Evolutionary conservation across 352 stramenopile genomes (phyloP), one percentile per base, ranked within the genome.

Genomic region (Blastocystis hominis): DNA sequence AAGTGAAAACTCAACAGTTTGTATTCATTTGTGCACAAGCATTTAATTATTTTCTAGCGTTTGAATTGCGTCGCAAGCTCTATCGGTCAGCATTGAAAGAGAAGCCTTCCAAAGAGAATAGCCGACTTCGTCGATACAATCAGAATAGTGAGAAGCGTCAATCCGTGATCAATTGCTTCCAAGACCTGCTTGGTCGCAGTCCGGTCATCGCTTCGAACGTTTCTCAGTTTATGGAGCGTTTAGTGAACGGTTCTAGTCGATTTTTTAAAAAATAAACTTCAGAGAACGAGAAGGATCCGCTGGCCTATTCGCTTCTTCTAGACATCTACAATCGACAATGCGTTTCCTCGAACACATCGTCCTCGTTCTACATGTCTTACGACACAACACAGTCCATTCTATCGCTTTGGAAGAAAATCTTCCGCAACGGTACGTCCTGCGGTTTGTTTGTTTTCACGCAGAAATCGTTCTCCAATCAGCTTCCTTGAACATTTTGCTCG

Each of bases 271-370:
- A 3, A 15, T 72, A 9, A 72, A 1, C 30, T 40, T 34, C 53
- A 66, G 72, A 84, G 9, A 84, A 84, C 30, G 50, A 68, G 47
- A 63, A 47, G n/a, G 47, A 84, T 24, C 34, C 72, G 34, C n/a
- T 84, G n/a, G 20, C 72, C 17, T 84, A 84, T 34, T 53, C 46
- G 6, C 10, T 69, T 30, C 72, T 84, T 34, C 50, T 84, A 2
- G 72, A 84, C n/a, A n/a, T 69, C n/a, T 84, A 84, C 36, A 84
- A 50, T 20, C 72, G 68, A 20, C 47, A 53, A 7, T 46, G 59
- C 36, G 17, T 17, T 20, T 10, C 40, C 15, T 20, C 34, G 0
- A 53, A 68, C 50, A 56, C 20, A 6, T 34, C 59, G 40, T 36
- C 36, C 20, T 3, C 36, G 17, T 36, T 30, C 53, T 66, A 66